A percentile compares a stretch with the other conserved stretches of the same genome.
Evolutionary conservation across 1,284 basidiomycete species (phyloP).

Genomic region (Boletellus sp.): DNA sequence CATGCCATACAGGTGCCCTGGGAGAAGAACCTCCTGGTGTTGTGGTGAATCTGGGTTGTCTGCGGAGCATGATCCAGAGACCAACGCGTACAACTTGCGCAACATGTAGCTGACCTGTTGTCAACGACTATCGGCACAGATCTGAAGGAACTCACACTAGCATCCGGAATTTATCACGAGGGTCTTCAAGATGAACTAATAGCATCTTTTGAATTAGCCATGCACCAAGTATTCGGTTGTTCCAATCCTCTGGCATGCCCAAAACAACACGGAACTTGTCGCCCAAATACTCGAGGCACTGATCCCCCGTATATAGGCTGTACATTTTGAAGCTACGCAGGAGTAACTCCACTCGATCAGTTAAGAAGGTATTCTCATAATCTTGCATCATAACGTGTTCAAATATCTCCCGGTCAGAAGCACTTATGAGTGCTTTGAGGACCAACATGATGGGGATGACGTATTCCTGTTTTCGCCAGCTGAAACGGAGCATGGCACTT

Average conservation of each 20-base stretch:
- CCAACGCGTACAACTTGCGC: constrained; percentile 90
- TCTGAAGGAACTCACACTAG: constrained; percentile 58
- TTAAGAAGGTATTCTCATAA: constrained; percentile 95
- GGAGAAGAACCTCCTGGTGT: constrained; percentile 96
- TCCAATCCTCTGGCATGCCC: constrained; percentile 91
- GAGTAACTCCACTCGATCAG: constrained; percentile 97
- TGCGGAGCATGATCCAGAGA: constrained; percentile 86
- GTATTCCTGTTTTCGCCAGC: constrained; percentile 98
- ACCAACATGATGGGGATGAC: constrained; percentile 98
- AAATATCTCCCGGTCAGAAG: constrained; percentile 97
- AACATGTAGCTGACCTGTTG: constrained; percentile 77
- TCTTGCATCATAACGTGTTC: constrained; percentile 98
- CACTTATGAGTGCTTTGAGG: constrained; percentile 91
- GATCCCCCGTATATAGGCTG: constrained; percentile 83
- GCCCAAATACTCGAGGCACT: constrained; percentile 96
- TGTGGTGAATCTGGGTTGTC: constrained; percentile 99
- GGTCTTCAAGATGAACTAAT: constrained; percentile 84
- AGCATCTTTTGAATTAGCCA: constrained; percentile 87
- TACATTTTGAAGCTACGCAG: constrained; percentile 95
- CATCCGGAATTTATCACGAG: constrained; percentile 96
- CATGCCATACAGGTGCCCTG: constrained; percentile 92
- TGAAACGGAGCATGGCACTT: constrained; percentile 93
- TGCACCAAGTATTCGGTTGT: constrained; percentile 77
- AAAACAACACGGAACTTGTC: constrained; percentile 96
- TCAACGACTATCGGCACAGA: constrained; percentile 12